Conservation (phyloP, 495 filamentous ascomycete genomes). For the Daldinia childiae region DNA sequence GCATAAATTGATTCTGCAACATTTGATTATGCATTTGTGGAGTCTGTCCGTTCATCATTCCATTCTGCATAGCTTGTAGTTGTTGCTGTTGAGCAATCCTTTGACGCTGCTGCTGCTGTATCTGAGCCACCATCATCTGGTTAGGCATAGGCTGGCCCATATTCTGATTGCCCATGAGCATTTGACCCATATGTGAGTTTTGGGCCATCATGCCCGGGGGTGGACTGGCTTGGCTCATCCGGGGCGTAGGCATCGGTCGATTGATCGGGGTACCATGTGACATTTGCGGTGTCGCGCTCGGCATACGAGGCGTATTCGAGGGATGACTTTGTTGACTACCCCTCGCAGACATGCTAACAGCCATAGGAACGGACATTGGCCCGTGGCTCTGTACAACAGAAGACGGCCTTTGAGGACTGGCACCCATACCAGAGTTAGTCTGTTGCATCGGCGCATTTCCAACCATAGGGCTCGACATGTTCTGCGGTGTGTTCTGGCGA, state of each 20-base stretch:
- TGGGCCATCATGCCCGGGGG: constrained; percentile 66
- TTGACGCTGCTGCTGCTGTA: constrained; percentile 63
- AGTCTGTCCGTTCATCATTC: constrained; percentile 50
- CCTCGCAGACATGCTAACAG: constrained; percentile 77
- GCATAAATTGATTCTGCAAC: constrained; percentile 51
- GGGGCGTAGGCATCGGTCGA: constrained; percentile 72
- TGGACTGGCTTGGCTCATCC: constrained; percentile 77
- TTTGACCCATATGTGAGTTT: constrained; percentile 65
- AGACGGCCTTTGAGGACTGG: constrained; percentile 77
- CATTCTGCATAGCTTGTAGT: constrained; percentile 49
- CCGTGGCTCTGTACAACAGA: constrained; percentile 79
- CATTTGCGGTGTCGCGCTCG: constrained; percentile 81
- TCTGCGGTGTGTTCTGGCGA: constrained; percentile 81
- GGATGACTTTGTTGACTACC: constrained; percentile 81
- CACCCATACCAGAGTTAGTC: constrained; percentile 80
- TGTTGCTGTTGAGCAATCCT: constrained; percentile 55
- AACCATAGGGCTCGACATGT: constrained; percentile 79
- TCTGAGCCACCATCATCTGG: constrained; percentile 52
- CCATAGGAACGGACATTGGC: constrained; percentile 68
- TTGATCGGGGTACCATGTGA: constrained; percentile 74
- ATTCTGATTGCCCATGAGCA: constrained; percentile 63
- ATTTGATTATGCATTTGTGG: constrained; percentile 42
- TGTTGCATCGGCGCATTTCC: constrained; percentile 78
- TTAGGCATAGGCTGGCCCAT: constrained; percentile 57
- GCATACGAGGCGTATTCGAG: constrained; percentile 83